Evolutionary conservation across 2,329 filamentous ascomycete genomes (phyloP).

Genomic region (Colletotrichum tofieldiae): DNA sequence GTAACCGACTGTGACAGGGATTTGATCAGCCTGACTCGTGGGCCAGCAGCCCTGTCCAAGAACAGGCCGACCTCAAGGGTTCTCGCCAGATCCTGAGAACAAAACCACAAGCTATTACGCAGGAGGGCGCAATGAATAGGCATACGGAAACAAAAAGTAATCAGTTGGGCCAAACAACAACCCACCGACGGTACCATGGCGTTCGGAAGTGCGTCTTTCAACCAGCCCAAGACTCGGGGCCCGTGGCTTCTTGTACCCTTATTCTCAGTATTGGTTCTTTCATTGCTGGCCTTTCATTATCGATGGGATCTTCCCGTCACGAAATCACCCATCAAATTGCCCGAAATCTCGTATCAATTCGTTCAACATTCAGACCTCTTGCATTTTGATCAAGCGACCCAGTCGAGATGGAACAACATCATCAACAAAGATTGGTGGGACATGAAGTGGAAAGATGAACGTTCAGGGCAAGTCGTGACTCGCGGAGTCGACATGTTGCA

Average conservation of each 20-base stretch:
- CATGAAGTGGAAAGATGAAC: neutral
- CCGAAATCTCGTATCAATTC: neutral
- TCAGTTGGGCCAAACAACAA: neutral
- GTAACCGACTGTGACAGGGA: no score
- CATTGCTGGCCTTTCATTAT: neutral
- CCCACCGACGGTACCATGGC: neutral
- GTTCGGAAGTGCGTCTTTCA: neutral
- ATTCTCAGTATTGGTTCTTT: neutral
- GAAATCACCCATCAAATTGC: neutral
- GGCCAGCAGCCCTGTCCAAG: no score
- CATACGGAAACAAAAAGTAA: no score
- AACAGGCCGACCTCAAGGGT: no score
- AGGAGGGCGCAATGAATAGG: no score
- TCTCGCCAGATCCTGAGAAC: no score
- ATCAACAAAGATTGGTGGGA: neutral
- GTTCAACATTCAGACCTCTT: neutral
- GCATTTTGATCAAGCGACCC: neutral
- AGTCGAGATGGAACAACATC: neutral
- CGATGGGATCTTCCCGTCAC: neutral
- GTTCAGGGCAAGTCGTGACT: neutral
- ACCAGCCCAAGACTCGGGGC: neutral
- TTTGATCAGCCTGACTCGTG: no score
- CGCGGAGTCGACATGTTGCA: conserved; percentile 2
- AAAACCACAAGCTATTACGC: no score
- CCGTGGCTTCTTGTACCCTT: neutral